Base-by-base conservation (phyloP, 1,139 yeast species). In the Protomyces inouyei region DNA sequence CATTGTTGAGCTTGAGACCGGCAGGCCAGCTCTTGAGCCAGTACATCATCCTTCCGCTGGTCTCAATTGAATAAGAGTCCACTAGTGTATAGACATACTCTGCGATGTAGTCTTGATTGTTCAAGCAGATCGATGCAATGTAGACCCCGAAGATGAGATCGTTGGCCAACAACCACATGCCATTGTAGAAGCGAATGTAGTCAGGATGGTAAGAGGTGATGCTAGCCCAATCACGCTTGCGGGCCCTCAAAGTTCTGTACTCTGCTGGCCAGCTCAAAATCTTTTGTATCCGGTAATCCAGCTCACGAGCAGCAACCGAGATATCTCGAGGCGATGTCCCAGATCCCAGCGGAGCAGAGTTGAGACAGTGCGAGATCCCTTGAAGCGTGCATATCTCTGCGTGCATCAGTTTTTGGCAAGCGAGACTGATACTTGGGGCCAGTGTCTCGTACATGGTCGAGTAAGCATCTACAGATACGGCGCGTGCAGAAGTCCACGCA, bases 1-100 rank as follows among this genome's bases (percentile, higher is more conserved):
- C 97, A 65, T 85, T 86, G 74, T 95, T 95, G 66, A 95, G 81
- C 72, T 95, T 95, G 72, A 95, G 85, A 1, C 98, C 98, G 9
- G 95, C 97, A 0, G 98, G 98, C 73, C 93, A 88, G 69, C 83
- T 83, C 77, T 92, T 90, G 43, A 95, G 79, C 95, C 96, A 88
- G 1, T 78, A 70, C 12, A 92, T 84, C 38, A 87, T 75, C 2
- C 73, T 70, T 51, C 80, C 77, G 60, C 87, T 75, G 46, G 76
- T 61, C 48, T 66, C 76, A 32, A 74, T 72, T 1, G 82, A 76
- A 8, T 85, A 67, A 0, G 72, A 61, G 28, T 74, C 72, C 12
- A 69, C 69, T 54, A 52, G 0, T 73, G 76, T 48, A 25, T 61
- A 64, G 45, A 66, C 38, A n/a, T 45, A 46, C 28, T 52, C 61